Conservation (phyloP, 2,329 filamentous ascomycete species). For the Hyphodiscus sp. region DNA sequence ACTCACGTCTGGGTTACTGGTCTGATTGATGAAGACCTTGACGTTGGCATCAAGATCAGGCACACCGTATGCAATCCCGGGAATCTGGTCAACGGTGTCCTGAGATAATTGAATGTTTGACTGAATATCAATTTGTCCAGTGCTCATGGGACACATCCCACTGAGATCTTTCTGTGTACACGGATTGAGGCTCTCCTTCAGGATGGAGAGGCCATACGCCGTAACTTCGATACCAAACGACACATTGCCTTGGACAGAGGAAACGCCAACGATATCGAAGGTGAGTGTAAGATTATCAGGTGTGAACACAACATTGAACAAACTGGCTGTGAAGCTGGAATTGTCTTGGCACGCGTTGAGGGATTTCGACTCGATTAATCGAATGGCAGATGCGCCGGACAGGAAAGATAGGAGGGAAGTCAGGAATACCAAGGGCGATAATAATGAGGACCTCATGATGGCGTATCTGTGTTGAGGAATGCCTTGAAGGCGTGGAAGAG, state of each 20-base stretch:
- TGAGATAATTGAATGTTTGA: constrained; percentile 59
- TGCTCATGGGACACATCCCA: constrained; percentile 86
- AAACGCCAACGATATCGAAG: constrained; percentile 74
- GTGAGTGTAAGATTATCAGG: constrained; percentile 66
- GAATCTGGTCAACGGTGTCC: constrained; percentile 58
- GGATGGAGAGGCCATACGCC: constrained; percentile 74
- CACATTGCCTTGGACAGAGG: constrained; percentile 77
- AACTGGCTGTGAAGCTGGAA: constrained; percentile 77
- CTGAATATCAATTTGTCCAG: constrained; percentile 70
- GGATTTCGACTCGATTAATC: constrained; percentile 64
- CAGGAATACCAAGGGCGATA: constrained; percentile 24
- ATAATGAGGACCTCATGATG: constrained; percentile 25
- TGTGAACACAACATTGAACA: constrained; percentile 80
- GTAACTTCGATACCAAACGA: constrained; percentile 68
- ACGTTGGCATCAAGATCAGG: constrained; percentile 88
- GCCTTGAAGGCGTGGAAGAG: constrained; percentile 9
- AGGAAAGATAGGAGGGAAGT: constrained; percentile 25
- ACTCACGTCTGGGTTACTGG: constrained; percentile 46
- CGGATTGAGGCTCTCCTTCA: constrained; percentile 65
- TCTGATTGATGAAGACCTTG: constrained; percentile 72
- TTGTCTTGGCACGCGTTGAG: constrained; percentile 79
- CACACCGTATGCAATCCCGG: constrained; percentile 79
- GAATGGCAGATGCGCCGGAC: constrained; percentile 20
- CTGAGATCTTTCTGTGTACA: constrained; percentile 59
- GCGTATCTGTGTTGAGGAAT: constrained; percentile 9